Base-by-base conservation (phyloP, 1,139 yeast genomes). In the Wickerhamiella pararugosa region DNA sequence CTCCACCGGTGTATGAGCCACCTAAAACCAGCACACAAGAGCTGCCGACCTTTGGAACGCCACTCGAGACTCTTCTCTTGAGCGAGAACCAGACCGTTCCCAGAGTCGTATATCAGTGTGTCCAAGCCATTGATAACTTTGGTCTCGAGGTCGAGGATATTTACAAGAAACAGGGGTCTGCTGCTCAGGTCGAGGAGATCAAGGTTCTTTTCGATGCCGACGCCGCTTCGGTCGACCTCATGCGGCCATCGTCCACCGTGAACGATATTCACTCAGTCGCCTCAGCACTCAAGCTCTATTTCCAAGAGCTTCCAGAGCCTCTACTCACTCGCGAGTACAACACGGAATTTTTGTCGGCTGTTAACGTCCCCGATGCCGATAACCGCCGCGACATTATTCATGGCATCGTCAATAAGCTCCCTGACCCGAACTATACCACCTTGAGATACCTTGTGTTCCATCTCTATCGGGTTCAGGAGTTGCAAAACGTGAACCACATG, bases 401-500 rank as follows among this genome's bases (percentile, higher is more conserved):
- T 60, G 84, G 84, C 41, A 71, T 83, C 46, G 83, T 90, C 37
- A 90, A 79, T 62, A 81, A 81, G 51, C 69, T 90, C 43, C 96
- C 97, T 0, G 98, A 90, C 61, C 92, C 94, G 1, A 86, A 92
- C 45, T 90, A 90, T 60, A 86, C 94, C 65, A 87, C 97, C 0
- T 68, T 90, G 51, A 67, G 97, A 52, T 75, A 84, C 33, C 66
- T 90, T 49, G 67, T 86, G 4, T 83, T 87, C 67, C 98, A 90
- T 59, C 70, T 90, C 50, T 77, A 80, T 51, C 73, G 79, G 43
- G 79, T 90, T 6, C 76, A 80, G 29, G 70, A 73, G 26, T 70
- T 76, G 46, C 79, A 77, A 54, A 67, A 70, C 9, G 55, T 63
- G 32, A 84, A 84, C 56, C 70, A 92, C 56, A 90, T 90, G 98